Evolutionary conservation across 169 alveolate species (phyloP).

Genomic region (Cryptosporidium parvum): DNA sequence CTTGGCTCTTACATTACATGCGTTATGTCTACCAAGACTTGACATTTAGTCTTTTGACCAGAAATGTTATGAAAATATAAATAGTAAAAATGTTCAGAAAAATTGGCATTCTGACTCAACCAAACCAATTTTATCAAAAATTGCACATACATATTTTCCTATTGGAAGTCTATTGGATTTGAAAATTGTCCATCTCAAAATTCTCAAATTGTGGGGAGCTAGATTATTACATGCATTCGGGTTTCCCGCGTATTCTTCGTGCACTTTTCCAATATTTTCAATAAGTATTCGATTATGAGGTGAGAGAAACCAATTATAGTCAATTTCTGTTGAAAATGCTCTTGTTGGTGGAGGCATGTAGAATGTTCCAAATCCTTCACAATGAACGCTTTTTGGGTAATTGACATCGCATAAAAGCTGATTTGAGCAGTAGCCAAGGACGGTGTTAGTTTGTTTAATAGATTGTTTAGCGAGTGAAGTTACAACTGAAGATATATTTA

Average conservation of each 20-base stretch:
- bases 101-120: conserved; percentile 34
- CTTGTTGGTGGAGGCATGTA: conserved; percentile 50
- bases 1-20: neutral
- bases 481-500: conserved; percentile 18
- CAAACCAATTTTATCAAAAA: conserved; percentile 19
- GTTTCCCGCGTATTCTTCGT: neutral
- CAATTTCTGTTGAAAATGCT: conserved; percentile 30
- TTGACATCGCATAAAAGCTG: conserved; percentile 16
- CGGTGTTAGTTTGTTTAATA: neutral
- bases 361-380: conserved; percentile 21
- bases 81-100: neutral
- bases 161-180: conserved; percentile 59
- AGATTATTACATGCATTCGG: neutral
- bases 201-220: conserved; percentile 22
- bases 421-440: neutral
- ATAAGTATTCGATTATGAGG: conserved; percentile 70
- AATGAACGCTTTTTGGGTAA: conserved; percentile 31
- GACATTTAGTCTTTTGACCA: conserved; percentile 19
- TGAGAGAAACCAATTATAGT: conserved; percentile 32
- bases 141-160: conserved; percentile 52
- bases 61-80: neutral
- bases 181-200: conserved; percentile 54
- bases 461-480: conserved; percentile 24
- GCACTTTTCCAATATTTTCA: conserved; percentile 19
- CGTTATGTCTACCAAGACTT: conserved; percentile 73